A percentile compares a stretch with the other conserved stretches of the same genome.
phyloP scores from a whole-genome alignment of 768 basidiomycete genomes.

The Artomyces pyxidatus region DNA sequence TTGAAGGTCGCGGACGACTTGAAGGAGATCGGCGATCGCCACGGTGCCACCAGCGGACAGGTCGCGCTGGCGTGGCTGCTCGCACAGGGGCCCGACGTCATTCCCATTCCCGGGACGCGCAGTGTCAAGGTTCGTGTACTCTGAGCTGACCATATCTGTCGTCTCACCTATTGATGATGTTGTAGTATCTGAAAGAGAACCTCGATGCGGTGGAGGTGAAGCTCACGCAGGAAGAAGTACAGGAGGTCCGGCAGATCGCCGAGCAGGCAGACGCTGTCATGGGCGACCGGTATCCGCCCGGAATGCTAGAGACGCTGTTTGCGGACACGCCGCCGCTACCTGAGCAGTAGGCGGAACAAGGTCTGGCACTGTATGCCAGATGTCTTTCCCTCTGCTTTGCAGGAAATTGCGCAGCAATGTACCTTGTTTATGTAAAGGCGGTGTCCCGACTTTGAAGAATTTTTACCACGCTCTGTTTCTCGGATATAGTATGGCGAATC shows the following conservation, averaged over 20 bases:
- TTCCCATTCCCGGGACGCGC: slow-evolving; percentile 41
- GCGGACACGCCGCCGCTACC: neutral
- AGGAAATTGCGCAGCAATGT: too few relatives aligned
- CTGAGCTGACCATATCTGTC: neutral
- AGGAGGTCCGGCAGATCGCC: neutral
- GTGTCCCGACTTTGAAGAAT: too few relatives aligned
- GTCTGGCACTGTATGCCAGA: too few relatives aligned
- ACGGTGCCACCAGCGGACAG: slow-evolving; percentile 37
- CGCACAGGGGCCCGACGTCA: slow-evolving; percentile 35
- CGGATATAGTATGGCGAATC: too few relatives aligned
- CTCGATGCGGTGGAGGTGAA: slow-evolving; percentile 21
- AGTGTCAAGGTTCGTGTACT: slow-evolving; percentile 24
- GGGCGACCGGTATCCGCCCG: neutral
- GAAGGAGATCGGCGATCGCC: slow-evolving; percentile 26
- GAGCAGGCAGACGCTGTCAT: neutral
- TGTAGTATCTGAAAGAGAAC: slow-evolving; percentile 29
- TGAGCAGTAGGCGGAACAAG: too few relatives aligned
- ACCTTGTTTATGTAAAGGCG: too few relatives aligned
- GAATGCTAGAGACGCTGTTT: neutral
- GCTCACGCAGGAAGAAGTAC: neutral
- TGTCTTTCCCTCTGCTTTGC: too few relatives aligned
- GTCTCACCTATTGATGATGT: neutral
- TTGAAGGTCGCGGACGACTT: slow-evolving; percentile 30
- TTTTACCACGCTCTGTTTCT: too few relatives aligned
- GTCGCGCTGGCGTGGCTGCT: slow-evolving; percentile 42